Evolutionary conservation across 1,284 basidiomycete genomes (phyloP).

Genomic region (Ceratobasidium papillatum): DNA sequence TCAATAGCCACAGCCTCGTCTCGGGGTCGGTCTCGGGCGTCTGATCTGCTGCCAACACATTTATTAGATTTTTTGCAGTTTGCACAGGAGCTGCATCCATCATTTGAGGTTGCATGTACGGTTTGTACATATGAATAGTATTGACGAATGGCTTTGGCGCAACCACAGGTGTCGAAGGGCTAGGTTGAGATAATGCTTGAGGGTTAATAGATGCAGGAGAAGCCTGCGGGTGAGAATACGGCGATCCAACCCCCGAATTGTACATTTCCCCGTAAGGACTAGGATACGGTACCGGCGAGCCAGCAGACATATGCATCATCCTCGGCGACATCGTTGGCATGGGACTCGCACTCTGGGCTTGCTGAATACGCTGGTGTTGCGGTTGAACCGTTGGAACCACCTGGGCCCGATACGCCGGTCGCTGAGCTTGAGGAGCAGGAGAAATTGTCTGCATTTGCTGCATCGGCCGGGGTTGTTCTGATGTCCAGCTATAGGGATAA

Average conservation of each 20-base stretch:
- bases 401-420: constrained; percentile 4
- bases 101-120: constrained; percentile 38
- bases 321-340: constrained; percentile 36
- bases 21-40: constrained; percentile 34
- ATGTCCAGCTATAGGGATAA: constrained; percentile 45
- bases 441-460: constrained; percentile 35
- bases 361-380: constrained; percentile 23
- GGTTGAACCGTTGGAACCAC: neutral
- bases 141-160: constrained; percentile 3
- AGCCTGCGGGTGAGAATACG: constrained; percentile 20
- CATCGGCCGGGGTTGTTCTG: constrained; percentile 13
- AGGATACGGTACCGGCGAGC: constrained; percentile 11
- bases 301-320: constrained; percentile 34
- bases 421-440: neutral
- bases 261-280: constrained; percentile 22
- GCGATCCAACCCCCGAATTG: constrained; percentile 5
- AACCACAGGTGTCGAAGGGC: neutral
- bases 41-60: constrained; percentile 37
- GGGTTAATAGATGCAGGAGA: constrained; percentile 31
- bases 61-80: constrained; percentile 34
- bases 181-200: constrained; percentile 24
- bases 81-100: constrained; percentile 27
- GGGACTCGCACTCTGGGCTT: constrained; percentile 26
- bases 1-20: constrained; percentile 39
- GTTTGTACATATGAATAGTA: constrained; percentile 35